A percentile compares a stretch with the other conserved stretches of the same genome.
Conservation (phyloP, 495 filamentous ascomycete genomes). For the Copromyces sp. region DNA sequence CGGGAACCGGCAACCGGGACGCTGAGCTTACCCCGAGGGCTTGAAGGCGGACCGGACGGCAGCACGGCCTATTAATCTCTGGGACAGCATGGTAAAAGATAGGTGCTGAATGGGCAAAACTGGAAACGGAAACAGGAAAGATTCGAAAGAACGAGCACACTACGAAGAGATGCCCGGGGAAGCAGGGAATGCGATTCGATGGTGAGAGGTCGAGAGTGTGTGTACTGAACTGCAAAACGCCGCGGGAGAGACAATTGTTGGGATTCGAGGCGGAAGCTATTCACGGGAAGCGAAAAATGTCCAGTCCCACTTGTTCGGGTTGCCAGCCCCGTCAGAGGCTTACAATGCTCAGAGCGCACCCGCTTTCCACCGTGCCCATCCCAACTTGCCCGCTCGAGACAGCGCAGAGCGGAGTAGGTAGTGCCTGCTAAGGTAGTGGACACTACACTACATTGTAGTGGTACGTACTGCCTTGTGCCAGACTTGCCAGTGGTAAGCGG, state of each 20-base stretch:
- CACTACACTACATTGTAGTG: too few species aligned
- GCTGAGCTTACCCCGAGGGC: constrained; percentile 35
- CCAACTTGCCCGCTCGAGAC: background rate
- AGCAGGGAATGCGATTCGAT: constrained; percentile 1
- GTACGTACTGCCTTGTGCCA: background rate
- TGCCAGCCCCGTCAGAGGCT: background rate
- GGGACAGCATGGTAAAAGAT: constrained; percentile 52
- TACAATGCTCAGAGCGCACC: background rate
- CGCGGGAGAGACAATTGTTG: constrained; percentile 9
- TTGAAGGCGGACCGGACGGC: constrained; percentile 56
- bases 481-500: background rate
- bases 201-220: background rate
- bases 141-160: constrained; percentile 15
- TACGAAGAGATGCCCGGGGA: background rate
- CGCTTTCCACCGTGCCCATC: background rate
- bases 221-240: background rate
- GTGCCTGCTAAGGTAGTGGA: background rate
- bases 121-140: constrained; percentile 19
- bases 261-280: constrained; percentile 7
- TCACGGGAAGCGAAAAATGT: background rate
- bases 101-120: background rate
- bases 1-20: constrained; percentile 5
- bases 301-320: background rate
- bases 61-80: constrained; percentile 55
- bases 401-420: background rate